phyloP scores from a whole-genome alignment of 163 green algal species.

The Scenedesmus sp. region DNA sequence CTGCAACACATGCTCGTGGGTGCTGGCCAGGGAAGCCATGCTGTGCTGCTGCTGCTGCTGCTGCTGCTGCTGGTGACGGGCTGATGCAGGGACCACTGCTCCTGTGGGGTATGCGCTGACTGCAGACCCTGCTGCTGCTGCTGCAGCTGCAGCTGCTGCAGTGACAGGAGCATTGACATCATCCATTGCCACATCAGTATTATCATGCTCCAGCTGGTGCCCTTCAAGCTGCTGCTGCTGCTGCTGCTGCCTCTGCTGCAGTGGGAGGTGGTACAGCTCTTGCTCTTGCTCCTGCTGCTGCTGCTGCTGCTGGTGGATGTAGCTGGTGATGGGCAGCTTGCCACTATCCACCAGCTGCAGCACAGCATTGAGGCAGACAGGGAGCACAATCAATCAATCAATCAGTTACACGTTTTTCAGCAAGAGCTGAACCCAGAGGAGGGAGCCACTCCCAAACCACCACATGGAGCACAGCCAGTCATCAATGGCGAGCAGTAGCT shows the following conservation, averaged over 20 bases:
- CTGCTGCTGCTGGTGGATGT: not conserved
- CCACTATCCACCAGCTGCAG: conserved; percentile 21
- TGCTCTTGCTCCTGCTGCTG: conserved; percentile 29
- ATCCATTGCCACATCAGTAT: not conserved
- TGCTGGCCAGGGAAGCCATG: not conserved
- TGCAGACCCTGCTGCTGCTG: not conserved
- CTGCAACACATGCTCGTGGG: not conserved
- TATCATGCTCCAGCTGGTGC: not conserved
- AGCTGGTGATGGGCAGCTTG: not conserved
- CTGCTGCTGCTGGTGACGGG: not conserved
- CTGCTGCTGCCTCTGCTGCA: not conserved
- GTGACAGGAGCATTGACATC: not conserved
- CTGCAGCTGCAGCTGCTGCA: not conserved
- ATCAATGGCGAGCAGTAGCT: too few relatives aligned
- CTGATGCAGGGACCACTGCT: not conserved
- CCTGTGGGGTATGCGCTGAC: not conserved
- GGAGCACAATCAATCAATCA: not conserved
- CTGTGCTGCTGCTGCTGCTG: not conserved
- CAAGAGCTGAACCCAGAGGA: too few relatives aligned
- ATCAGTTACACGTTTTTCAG: not conserved
- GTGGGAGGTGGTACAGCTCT: not conserved
- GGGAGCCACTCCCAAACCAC: too few relatives aligned
- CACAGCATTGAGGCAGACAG: not conserved
- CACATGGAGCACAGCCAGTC: too few relatives aligned
- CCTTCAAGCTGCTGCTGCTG: not conserved